Evolutionary conservation across 257 asterid genomes (phyloP).

Genomic region (Capsicum baccatum): DNA sequence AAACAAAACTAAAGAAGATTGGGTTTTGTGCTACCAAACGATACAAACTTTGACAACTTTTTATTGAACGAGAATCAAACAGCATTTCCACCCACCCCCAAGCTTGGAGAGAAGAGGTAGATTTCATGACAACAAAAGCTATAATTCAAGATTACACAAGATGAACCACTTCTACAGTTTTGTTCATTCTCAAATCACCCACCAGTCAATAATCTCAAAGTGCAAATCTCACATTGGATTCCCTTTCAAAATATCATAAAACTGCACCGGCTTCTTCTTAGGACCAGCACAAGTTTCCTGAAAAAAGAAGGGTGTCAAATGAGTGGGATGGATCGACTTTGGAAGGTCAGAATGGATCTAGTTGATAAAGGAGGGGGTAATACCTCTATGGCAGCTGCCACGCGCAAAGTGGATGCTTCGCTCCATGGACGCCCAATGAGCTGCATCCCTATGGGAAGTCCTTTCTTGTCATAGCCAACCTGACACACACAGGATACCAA

Average conservation of each 20-base stretch:
- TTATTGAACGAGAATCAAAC: not conserved
- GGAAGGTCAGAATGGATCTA: not conserved
- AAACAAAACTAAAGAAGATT: no score
- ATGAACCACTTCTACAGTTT: not conserved
- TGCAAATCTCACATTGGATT: slow-evolving; percentile 32
- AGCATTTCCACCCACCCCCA: not conserved
- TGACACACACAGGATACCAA: slow-evolving; percentile 30
- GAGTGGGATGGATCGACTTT: not conserved
- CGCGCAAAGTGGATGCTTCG: slow-evolving; percentile 82
- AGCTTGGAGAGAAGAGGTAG: no score
- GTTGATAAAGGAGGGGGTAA: not conserved
- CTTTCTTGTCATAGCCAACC: slow-evolving; percentile 95
- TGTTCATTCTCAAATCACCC: not conserved
- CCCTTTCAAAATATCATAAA: slow-evolving; percentile 73
- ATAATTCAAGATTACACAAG: not conserved
- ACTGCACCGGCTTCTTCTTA: slow-evolving; percentile 78
- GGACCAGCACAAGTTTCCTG: slow-evolving; percentile 68
- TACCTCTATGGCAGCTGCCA: slow-evolving; percentile 93
- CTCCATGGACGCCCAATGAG: slow-evolving; percentile 95
- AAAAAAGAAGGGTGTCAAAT: not conserved
- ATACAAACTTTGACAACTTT: not conserved
- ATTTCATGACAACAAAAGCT: not conserved
- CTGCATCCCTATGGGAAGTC: slow-evolving; percentile 96
- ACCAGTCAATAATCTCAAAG: not conserved
- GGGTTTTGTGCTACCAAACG: no score